These are phyloP conservation scores for Calycina herbarum DNA, from an alignment of 2,329 filamentous ascomycete species.

Conservation along the genomic window DNA sequence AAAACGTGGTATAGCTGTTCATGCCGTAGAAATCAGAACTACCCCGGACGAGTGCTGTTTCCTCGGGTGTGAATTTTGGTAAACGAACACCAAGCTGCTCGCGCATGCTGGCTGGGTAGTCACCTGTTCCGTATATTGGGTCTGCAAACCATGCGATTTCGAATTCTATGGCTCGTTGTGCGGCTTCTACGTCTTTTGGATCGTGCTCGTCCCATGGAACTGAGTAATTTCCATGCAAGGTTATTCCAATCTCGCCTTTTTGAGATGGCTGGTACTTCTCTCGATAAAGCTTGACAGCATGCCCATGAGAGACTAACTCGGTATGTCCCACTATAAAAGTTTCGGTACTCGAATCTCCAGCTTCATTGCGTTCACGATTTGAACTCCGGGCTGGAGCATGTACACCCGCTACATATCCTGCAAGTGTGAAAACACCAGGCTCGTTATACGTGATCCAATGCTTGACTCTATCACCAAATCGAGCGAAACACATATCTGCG, in stretches of 20 bases:
- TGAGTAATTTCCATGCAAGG: constrained; percentile 64
- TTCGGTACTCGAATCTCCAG: constrained; percentile 73
- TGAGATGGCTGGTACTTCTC: constrained; percentile 73
- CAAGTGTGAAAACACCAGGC: constrained; percentile 78
- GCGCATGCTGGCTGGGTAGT: constrained; percentile 80
- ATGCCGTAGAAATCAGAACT: constrained; percentile 91
- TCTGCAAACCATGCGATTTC: constrained; percentile 85
- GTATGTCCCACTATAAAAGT: constrained; percentile 81
- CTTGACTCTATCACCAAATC: constrained; percentile 69
- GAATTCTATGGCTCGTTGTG: constrained; percentile 78
- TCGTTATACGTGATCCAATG: constrained; percentile 90
- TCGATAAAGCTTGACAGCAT: constrained; percentile 76
- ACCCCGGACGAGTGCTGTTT: constrained; percentile 64
- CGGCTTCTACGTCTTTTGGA: constrained; percentile 70
- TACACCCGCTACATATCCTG: constrained; percentile 74
- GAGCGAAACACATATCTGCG: constrained; percentile 71
- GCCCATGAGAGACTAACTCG: constrained; percentile 75
- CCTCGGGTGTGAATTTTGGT: constrained; percentile 71
- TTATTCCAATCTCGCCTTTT: constrained; percentile 79
- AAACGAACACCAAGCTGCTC: constrained; percentile 78
- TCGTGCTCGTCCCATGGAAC: constrained; percentile 80
- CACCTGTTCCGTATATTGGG: constrained; percentile 73
- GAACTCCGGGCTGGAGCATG: constrained; percentile 81
- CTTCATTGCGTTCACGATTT: constrained; percentile 65
- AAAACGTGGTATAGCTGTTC: constrained; percentile 90